Evolutionary conservation across 1,139 yeast genomes (phyloP).

Genomic region (Scheffersomyces illinoinensis): DNA sequence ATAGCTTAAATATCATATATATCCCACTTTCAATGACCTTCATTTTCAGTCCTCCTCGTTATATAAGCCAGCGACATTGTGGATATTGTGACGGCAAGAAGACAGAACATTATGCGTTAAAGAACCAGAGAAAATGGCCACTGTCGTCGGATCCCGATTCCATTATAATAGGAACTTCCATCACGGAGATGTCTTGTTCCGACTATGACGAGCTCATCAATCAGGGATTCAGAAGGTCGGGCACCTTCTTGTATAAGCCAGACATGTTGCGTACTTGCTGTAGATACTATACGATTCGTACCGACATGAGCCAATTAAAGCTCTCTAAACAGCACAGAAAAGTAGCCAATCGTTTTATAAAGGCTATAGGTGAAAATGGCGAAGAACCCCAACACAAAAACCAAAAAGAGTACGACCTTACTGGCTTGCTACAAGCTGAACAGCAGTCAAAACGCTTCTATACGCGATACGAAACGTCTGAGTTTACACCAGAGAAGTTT

Average conservation of each 20-base stretch:
- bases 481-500: conserved; percentile 60
- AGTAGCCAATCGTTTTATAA: conserved; percentile 61
- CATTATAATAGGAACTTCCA: conserved; percentile 50
- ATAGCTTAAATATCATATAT: too few species aligned
- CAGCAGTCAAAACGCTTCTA: conserved; percentile 36
- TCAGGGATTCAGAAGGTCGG: conserved; percentile 79
- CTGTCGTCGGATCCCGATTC: conserved; percentile 20
- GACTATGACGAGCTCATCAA: conserved; percentile 68
- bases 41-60: not conserved
- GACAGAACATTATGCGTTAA: conserved; percentile 37
- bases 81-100: conserved; percentile 67
- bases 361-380: conserved; percentile 28
- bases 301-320: conserved; percentile 46
- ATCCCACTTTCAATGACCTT: not conserved
- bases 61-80: conserved; percentile 29
- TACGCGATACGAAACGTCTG: conserved; percentile 56
- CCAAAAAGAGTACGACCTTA: conserved; percentile 20
- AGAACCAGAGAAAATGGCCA: conserved; percentile 16
- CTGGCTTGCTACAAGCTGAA: conserved; percentile 28
- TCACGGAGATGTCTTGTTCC: conserved; percentile 46
- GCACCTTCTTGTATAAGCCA: conserved; percentile 69
- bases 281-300: conserved; percentile 77
- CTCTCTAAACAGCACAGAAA: conserved; percentile 69
- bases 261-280: conserved; percentile 78
- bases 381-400: conserved; percentile 14